Base-by-base conservation (phyloP, 306 rosid genomes). In the Mimosa pudica region DNA sequence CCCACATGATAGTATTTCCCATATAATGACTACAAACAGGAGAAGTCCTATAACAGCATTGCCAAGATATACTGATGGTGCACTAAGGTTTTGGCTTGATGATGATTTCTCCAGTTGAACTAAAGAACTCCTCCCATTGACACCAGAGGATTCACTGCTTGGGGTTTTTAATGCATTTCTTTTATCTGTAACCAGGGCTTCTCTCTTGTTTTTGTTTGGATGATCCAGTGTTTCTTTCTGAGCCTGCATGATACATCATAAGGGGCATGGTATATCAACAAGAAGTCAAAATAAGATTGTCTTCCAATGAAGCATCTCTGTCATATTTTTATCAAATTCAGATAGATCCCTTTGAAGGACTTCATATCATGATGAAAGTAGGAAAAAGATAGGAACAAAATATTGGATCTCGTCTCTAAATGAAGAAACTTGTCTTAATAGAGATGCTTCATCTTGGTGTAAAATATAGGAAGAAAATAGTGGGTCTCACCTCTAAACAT, bases 211-310 rank as follows among this genome's bases (percentile, higher is more conserved):
- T 4, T 71, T 73, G 73, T 32, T 42, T 58, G 79, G 74, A 52
- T 58, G 57, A 48, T 1, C 38, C 6, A 62, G 32, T 41, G 6
- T n/a, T 65, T 75, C 68, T 47, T 73, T 83, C 78, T 64, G 8
- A 20, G 64, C 78, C 96, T 87, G 93, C 81, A 83, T 24, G 79
- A 48, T 42, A 70, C 71, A 83, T 62, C 60, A 71, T 20, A 76
- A 45, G 64, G 38, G 78, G 80, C 73, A 84, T 2, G 12, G 69
- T 6, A 42, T 58, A 8, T 63, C 74, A 62, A 58, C 42, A n/a
- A 60, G 9, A 41, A 68, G 69, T 69, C 62, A 42, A 42, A 18
- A 16, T 7, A 30, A 32, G 54, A 45, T 32, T 30, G 41, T 11
- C 70, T 35, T 76, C 71, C 46, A 74, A 58, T 46, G 69, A 82